Conservation (phyloP, 768 basidiomycete genomes). For the Xerocomellus amylosporus region DNA sequence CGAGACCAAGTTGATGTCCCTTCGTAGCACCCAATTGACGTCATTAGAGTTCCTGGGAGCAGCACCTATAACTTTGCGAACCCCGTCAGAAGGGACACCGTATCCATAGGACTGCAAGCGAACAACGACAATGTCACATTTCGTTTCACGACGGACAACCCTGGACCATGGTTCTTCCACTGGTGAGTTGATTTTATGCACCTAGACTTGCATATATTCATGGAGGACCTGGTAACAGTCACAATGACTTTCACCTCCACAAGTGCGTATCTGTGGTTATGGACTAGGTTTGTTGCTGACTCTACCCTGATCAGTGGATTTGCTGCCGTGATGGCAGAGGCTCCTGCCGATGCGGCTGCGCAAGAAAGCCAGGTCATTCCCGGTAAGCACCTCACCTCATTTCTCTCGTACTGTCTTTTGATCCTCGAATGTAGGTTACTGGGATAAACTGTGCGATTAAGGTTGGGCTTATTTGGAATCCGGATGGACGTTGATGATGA, state of each 20-base stretch:
- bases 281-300: neutral
- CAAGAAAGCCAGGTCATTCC: conserved; percentile 11
- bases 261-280: conserved; percentile 4
- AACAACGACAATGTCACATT: conserved; percentile 44
- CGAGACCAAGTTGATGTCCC: neutral
- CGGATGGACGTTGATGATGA: neutral
- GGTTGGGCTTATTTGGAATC: too few relatives aligned
- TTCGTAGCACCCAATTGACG: conserved; percentile 39
- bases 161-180: conserved; percentile 30
- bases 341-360: neutral
- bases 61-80: conserved; percentile 43
- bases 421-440: conserved; percentile 2
- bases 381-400: neutral
- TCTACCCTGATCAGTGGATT: conserved; percentile 12
- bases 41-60: conserved; percentile 40
- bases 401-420: neutral
- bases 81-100: conserved; percentile 52
- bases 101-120: conserved; percentile 27
- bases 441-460: conserved; percentile 5
- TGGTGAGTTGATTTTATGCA: conserved; percentile 9
- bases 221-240: conserved; percentile 7
- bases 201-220: neutral
- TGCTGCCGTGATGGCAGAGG: conserved; percentile 20
- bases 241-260: conserved; percentile 21
- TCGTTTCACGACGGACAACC: conserved; percentile 64